phyloP scores from a whole-genome alignment of 345 rosid species.

The Aethionema arabicum region DNA sequence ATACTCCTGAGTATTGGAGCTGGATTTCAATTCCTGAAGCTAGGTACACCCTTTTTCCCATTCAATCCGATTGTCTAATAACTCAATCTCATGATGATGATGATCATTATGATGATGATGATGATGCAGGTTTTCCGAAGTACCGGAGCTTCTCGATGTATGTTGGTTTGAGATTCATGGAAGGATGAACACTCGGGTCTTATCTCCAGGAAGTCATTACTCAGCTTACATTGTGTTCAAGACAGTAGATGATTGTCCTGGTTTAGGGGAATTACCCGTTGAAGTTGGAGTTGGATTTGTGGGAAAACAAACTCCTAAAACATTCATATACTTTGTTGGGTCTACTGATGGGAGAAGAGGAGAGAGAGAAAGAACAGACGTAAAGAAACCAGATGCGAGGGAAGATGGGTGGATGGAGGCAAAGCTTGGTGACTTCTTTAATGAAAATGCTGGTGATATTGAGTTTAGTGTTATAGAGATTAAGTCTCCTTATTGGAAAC shows the following conservation, averaged over 20 bases:
- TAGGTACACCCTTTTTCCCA: neutral
- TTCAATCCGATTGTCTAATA: too few species aligned
- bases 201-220: neutral
- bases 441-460: conserved; percentile 15
- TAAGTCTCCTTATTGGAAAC: neutral
- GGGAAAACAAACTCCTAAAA: neutral
- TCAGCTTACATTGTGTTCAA: conserved; percentile 4
- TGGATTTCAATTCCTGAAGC: conserved; percentile 24
- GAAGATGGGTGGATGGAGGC: conserved; percentile 21
- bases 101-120: neutral
- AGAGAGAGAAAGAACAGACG: too few species aligned
- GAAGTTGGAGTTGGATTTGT: conserved; percentile 5
- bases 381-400: neutral
- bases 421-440: conserved; percentile 16
- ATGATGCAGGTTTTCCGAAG: neutral
- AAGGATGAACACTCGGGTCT: neutral
- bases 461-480: conserved; percentile 21
- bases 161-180: conserved; percentile 9
- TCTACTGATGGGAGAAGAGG: too few species aligned
- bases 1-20: conserved; percentile 22
- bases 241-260: neutral
- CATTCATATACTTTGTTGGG: neutral
- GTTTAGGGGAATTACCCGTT: neutral
- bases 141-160: neutral
- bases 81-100: too few species aligned